Conservation (phyloP, 139 green algal species). For the Micromonas pusilla region DNA sequence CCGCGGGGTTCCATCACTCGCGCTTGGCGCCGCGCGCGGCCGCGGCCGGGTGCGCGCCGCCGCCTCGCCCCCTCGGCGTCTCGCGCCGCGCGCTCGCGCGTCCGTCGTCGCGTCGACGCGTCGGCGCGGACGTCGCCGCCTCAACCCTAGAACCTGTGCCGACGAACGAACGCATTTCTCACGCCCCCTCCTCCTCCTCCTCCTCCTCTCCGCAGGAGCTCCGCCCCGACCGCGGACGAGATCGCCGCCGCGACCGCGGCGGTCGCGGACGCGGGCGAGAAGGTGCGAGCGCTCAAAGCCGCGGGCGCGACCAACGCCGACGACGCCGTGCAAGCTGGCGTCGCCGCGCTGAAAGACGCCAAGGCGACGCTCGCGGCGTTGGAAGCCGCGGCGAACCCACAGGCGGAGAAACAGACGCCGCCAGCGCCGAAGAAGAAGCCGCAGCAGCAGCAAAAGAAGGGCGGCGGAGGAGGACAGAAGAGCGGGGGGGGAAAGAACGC, state of each 20-base stretch:
- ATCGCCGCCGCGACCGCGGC: background rate
- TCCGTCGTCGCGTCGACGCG: too few species aligned
- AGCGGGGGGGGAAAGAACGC: background rate
- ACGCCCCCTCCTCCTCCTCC: background rate
- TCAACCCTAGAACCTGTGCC: background rate
- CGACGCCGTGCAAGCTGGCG: background rate
- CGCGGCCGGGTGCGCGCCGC: too few species aligned
- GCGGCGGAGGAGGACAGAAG: background rate
- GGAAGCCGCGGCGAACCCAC: background rate
- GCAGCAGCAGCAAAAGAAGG: constrained; percentile 17
- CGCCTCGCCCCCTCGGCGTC: too few species aligned
- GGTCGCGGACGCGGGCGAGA: background rate
- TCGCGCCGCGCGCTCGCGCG: too few species aligned
- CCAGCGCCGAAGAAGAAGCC: background rate
- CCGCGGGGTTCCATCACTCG: too few species aligned
- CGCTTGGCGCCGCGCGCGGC: too few species aligned
- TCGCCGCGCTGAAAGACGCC: background rate
- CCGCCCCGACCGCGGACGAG: background rate
- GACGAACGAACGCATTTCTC: background rate
- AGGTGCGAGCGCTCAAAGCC: constrained; percentile 3
- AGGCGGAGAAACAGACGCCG: background rate
- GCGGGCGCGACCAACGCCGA: background rate
- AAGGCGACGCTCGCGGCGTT: background rate
- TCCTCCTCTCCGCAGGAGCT: background rate
- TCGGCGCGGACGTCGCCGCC: too few species aligned